phyloP scores from a whole-genome alignment of 805 yeast genomes.

The Candida cerambycidarum region DNA sequence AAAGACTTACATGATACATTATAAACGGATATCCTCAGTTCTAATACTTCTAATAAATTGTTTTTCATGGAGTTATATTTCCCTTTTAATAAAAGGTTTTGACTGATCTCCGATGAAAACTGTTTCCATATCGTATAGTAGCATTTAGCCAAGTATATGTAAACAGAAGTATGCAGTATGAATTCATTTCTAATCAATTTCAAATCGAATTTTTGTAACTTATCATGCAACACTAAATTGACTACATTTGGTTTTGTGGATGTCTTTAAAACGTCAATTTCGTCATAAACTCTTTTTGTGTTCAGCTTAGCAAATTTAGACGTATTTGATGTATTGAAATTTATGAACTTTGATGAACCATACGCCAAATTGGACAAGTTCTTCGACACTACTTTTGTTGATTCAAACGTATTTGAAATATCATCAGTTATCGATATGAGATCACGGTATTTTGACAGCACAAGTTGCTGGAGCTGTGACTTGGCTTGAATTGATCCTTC shows the following conservation, averaged over 20 bases:
- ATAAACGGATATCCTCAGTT: conserved; percentile 24
- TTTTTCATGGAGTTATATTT: conserved; percentile 18
- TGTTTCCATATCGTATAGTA: conserved; percentile 28
- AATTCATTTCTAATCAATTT: conserved; percentile 16
- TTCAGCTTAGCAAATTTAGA: conserved; percentile 16
- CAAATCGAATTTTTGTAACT: conserved; percentile 30
- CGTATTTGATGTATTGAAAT: conserved; percentile 16
- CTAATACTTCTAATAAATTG: conserved; percentile 25
- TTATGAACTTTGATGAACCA: conserved; percentile 25
- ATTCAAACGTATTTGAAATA: conserved; percentile 31
- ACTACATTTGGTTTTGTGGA: neutral
- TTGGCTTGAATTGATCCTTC: conserved; percentile 28
- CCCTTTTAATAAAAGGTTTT: neutral
- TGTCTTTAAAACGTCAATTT: conserved; percentile 13
- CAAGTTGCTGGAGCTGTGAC: conserved; percentile 32
- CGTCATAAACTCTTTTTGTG: conserved; percentile 25
- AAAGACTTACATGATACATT: conserved; percentile 17
- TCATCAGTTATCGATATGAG: conserved; percentile 45
- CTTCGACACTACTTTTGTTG: conserved; percentile 23
- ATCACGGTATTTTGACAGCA: conserved; percentile 42
- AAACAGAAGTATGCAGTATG: conserved; percentile 27
- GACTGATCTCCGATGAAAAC: conserved; percentile 5
- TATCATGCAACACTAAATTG: conserved; percentile 25
- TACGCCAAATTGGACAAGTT: conserved; percentile 33
- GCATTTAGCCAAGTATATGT: conserved; percentile 33